Conservation (phyloP, 345 rosid genomes). For the Hibiscus tridactylites region DNA sequence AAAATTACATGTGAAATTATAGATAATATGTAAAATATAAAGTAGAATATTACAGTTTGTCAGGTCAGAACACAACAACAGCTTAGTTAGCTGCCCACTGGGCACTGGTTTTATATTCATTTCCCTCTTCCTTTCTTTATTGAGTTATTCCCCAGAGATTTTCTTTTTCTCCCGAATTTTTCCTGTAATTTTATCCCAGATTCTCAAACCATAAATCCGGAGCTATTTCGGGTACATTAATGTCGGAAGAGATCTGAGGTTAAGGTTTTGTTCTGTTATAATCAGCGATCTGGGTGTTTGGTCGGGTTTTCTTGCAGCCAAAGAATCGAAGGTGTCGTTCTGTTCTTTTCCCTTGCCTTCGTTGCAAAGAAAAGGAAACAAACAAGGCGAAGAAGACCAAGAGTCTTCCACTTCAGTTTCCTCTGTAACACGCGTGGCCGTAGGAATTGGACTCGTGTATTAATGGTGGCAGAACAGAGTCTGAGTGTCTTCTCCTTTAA, state of each 20-base stretch:
- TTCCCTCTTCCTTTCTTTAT: constrained; percentile 7
- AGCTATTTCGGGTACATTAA: neutral
- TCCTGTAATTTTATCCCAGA: neutral
- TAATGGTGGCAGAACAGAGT: constrained; percentile 13
- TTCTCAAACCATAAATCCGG: neutral
- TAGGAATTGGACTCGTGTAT: constrained; percentile 34
- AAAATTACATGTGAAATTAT: neutral
- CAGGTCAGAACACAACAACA: constrained; percentile 21
- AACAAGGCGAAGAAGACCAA: constrained; percentile 2
- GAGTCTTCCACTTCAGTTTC: constrained; percentile 1
- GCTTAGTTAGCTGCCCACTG: constrained; percentile 70
- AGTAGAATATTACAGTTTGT: neutral
- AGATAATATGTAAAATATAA: neutral
- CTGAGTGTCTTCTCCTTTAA: constrained; percentile 9
- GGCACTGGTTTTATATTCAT: constrained; percentile 49
- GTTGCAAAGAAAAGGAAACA: constrained; percentile 12
- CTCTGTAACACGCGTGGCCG: constrained; percentile 27
- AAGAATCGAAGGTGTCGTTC: neutral
- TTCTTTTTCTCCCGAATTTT: neutral
- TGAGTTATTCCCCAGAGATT: constrained; percentile 15
- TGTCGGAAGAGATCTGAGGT: neutral
- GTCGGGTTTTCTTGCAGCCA: neutral
- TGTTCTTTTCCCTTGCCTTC: neutral
- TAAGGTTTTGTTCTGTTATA: neutral
- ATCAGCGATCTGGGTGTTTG: neutral